Evolutionary conservation across 768 basidiomycete species (phyloP), one percentile per base, ranked within the genome.

Genomic region (Rhodotorula sphaerocarpa): DNA sequence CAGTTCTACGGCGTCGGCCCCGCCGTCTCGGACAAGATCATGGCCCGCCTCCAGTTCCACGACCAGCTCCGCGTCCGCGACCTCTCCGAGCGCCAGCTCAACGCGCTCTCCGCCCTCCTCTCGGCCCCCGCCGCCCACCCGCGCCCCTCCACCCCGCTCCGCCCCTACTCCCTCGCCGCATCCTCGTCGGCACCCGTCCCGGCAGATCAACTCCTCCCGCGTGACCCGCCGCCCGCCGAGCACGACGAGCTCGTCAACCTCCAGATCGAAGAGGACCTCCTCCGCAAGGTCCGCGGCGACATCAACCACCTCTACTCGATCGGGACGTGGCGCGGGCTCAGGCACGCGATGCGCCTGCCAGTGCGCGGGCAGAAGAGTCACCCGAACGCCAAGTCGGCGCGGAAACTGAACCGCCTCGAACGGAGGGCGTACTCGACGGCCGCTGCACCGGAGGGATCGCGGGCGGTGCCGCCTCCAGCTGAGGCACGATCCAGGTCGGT

Each of bases 361-460:
- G 93, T 97, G 63, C 82, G 93, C 75, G 93, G 93, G 59, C 93
- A 97, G 77, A 86, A 86, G 58, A 96, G 92, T 7, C 85, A 84
- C 75, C 85, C 82, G 57, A 97, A 97, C 73, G 90, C 89, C 56
- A 83, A 80, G 76, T 93, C 90, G 48, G 93, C 93, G 39, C 86
- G 78, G 76, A 90, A 85, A 76, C 83, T 96, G 77, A 97, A 97
- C 79, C 81, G 83, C 73, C 76, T 92, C 69, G 85, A 87, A 59
- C 80, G 92, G 60, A 76, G 79, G 70, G 74, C 74, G n/a, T 78
- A 70, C 60, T 64, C 71, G 3, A 71, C 75, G 34, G 54, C 36
- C 10, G 36, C 41, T 41, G 55, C 61, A 50, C 28, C 46, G 25
- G 50, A n/a, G 47, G 30, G 48, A 7, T 52, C 10, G 10, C 36